phyloP scores from a whole-genome alignment of 441 rosid species.

The Populus hybrid region DNA sequence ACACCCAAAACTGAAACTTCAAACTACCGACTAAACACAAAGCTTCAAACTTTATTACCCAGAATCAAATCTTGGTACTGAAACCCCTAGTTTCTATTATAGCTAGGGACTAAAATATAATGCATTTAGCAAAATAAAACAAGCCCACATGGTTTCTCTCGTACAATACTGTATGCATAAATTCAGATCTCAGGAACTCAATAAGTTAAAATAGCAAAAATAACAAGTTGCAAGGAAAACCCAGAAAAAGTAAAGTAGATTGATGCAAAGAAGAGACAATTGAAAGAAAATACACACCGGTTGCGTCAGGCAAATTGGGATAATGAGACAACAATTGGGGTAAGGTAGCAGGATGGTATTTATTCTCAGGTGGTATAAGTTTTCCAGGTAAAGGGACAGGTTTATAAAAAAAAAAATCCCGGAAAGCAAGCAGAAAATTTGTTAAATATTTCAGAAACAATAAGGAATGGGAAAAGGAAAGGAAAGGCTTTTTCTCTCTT shows the following conservation, averaged over 20 bases:
- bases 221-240: slow-evolving; percentile 14
- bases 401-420: slow-evolving; percentile 9
- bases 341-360: slow-evolving; percentile 22
- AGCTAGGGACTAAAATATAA: slow-evolving; percentile 17
- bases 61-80: slow-evolving; percentile 34
- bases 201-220: background rate
- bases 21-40: slow-evolving; percentile 14
- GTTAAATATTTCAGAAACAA: slow-evolving; percentile 12
- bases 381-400: slow-evolving; percentile 20
- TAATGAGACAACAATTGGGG: slow-evolving; percentile 25
- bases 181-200: slow-evolving; percentile 52
- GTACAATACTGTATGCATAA: slow-evolving; percentile 16
- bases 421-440: slow-evolving; percentile 29
- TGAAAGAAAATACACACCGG: slow-evolving; percentile 41
- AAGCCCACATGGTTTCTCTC: slow-evolving; percentile 12
- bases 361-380: slow-evolving; percentile 14
- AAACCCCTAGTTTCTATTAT: slow-evolving; percentile 4
- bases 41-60: slow-evolving; percentile 16
- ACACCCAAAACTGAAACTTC: slow-evolving; percentile 8
- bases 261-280: slow-evolving; percentile 15
- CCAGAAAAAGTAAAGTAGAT: slow-evolving; percentile 19
- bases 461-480: slow-evolving; percentile 8
- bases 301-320: slow-evolving; percentile 27
- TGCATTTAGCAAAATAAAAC: slow-evolving; percentile 16
- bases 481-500: slow-evolving; percentile 13